Evolutionary conservation across 495 filamentous ascomycete genomes (phyloP).

Genomic region (Patellaria atrata): DNA sequence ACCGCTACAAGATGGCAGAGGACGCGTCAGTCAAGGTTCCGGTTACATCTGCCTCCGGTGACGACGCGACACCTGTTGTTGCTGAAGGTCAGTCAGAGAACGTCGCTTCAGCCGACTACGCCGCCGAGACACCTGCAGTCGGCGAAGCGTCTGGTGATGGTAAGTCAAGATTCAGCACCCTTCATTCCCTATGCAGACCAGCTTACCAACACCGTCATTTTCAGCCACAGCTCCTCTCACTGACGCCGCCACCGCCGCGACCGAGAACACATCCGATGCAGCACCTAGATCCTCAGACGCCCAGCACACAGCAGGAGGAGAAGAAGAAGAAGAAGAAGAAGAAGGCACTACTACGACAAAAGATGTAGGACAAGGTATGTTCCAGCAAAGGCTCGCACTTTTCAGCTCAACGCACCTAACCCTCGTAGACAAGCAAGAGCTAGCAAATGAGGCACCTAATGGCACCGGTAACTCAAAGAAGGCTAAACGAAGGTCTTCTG

Average conservation of each 20-base stretch:
- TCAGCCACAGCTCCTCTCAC: constrained; percentile 2
- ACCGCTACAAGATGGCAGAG: constrained; percentile 7
- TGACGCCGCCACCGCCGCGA: background rate
- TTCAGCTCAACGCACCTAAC: background rate
- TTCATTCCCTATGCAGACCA: constrained; percentile 3
- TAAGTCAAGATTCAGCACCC: constrained; percentile 1
- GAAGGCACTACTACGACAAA: background rate
- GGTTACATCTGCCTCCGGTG: constrained; percentile 2
- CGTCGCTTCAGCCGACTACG: background rate
- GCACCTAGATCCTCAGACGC: background rate
- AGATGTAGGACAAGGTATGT: background rate
- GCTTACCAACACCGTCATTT: too few species aligned
- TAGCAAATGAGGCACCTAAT: background rate
- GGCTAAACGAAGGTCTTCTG: constrained; percentile 52
- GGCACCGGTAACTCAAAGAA: constrained; percentile 21
- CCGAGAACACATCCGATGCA: background rate
- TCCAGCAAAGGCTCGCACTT: background rate
- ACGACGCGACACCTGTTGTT: constrained; percentile 6
- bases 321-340: background rate
- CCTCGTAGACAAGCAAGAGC: background rate
- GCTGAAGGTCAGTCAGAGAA: constrained; percentile 12
- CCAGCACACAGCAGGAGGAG: constrained; percentile 1
- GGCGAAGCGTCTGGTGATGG: constrained; percentile 2
- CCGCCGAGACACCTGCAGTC: constrained; percentile 7
- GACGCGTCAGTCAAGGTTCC: constrained; percentile 4